Conservation (phyloP, 2,329 filamentous ascomycete species). For the Diaporthe sp. region DNA sequence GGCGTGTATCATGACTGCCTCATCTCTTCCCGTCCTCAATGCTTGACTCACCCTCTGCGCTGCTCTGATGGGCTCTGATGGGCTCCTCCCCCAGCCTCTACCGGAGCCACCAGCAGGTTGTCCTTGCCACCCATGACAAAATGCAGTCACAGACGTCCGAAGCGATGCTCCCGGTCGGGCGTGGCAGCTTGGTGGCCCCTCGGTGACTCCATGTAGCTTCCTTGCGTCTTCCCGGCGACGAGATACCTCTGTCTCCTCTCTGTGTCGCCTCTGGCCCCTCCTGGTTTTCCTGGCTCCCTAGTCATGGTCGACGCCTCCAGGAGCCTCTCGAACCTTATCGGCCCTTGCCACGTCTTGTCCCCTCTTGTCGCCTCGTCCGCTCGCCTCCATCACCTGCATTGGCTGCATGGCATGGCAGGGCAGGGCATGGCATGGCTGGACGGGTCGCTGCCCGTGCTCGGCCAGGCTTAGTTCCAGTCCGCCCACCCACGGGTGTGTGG, state of each 20-base stretch:
- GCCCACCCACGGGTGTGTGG: neutral
- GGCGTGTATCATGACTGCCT: conserved; percentile 52
- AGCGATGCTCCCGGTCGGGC: conserved; percentile 18
- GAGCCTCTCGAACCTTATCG: conserved; percentile 23
- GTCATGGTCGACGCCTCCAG: conserved; percentile 4
- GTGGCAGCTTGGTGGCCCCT: neutral
- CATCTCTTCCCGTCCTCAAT: conserved; percentile 50
- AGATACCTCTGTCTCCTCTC: conserved; percentile 6
- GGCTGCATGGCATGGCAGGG: neutral
- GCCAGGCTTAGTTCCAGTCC: conserved; percentile 15
- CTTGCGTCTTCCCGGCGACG: neutral
- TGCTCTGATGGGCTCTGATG: neutral
- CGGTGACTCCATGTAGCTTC: neutral
- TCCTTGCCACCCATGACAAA: neutral
- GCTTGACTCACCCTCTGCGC: conserved; percentile 38
- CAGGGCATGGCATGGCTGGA: neutral
- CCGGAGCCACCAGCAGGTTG: neutral
- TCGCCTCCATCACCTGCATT: neutral
- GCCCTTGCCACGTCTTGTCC: conserved; percentile 18
- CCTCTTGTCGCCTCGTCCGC: conserved; percentile 15
- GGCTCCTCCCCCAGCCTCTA: neutral
- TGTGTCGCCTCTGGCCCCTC: neutral
- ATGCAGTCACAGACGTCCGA: conserved; percentile 10
- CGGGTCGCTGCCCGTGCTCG: conserved; percentile 17
- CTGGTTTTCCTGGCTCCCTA: neutral